phyloP scores from a whole-genome alignment of 768 basidiomycete species.

The Collybia nuda region DNA sequence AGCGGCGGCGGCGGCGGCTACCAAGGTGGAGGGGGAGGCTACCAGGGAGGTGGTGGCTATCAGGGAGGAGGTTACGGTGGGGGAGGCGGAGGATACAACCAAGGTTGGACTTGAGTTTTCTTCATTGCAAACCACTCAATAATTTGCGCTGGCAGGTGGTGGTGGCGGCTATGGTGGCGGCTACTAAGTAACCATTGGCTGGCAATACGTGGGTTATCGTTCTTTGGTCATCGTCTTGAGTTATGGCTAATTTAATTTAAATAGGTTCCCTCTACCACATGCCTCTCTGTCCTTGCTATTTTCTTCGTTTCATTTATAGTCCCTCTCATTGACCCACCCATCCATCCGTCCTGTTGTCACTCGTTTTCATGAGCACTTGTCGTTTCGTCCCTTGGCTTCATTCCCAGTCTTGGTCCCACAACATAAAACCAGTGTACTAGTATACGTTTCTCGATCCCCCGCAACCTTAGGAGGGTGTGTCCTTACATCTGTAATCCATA shows the following conservation, averaged over 20 bases:
- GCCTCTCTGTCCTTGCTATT: conserved; percentile 10
- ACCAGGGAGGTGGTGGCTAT: conserved; percentile 16
- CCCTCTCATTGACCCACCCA: conserved; percentile 26
- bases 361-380: conserved; percentile 39
- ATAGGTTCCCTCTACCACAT: background rate
- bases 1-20: conserved; percentile 4
- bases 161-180: conserved; percentile 30
- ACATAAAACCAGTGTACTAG: conserved; percentile 46
- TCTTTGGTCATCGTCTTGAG: background rate
- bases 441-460: conserved; percentile 23
- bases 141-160: conserved; percentile 2
- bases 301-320: conserved; percentile 2
- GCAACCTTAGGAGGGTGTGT: conserved; percentile 17
- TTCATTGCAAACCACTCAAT: too few species aligned
- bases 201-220: background rate
- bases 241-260: background rate
- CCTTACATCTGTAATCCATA: conserved; percentile 13
- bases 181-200: conserved; percentile 20
- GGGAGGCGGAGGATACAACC: conserved; percentile 1
- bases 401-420: conserved; percentile 33
- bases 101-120: conserved; percentile 9
- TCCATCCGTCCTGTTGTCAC: conserved; percentile 32
- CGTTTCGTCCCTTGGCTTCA: conserved; percentile 33
- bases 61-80: conserved; percentile 28
- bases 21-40: conserved; percentile 14